Base-by-base conservation (phyloP, 192 early-diverging fungal species). In the Rhizophlyctis rosea region DNA sequence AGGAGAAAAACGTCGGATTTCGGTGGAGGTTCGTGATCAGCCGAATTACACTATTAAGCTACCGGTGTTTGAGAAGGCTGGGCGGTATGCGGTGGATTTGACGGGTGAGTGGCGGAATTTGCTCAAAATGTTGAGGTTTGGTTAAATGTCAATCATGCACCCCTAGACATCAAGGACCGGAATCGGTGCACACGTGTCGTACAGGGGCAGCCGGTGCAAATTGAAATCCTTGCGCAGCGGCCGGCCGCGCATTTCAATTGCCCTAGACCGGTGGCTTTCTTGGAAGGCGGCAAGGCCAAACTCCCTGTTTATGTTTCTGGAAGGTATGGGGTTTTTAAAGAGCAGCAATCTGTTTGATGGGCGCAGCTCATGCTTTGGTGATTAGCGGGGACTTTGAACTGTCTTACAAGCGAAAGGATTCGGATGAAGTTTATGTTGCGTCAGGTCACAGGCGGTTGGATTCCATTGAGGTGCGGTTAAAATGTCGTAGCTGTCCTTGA, bases 111-210 rank as follows among this genome's bases (percentile, higher is more conserved):
- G 35, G 23, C n/a, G n/a, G n/a, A n/a, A n/a, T n/a, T n/a, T n/a
- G n/a, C n/a, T n/a, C n/a, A n/a, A n/a, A n/a, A n/a, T n/a, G n/a
- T n/a, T n/a, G n/a, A n/a, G n/a, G n/a, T n/a, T n/a, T n/a, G n/a
- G n/a, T n/a, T n/a, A n/a, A n/a, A n/a, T n/a, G n/a, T n/a, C n/a
- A n/a, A n/a, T n/a, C n/a, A n/a, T n/a, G n/a, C n/a, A n/a, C 18
- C 1, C 11, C 7, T 34, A 70, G 75, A 80, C 29, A 69, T 82
- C 44, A 77, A 65, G 18, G 76, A 77, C 47, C 74, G 66, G 1
- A 77, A 80, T 62, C 75, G 77, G 13, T 82, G 80, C 34, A 68
- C 56, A 7, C 58, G 62, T 36, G 27, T 57, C 21, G n/a, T 80
- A n/a, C 57, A 55, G 25, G 70, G 69, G 23, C 61, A 44, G 30